Conservation (phyloP, 345 rosid species). For the Excoecaria agallocha region DNA sequence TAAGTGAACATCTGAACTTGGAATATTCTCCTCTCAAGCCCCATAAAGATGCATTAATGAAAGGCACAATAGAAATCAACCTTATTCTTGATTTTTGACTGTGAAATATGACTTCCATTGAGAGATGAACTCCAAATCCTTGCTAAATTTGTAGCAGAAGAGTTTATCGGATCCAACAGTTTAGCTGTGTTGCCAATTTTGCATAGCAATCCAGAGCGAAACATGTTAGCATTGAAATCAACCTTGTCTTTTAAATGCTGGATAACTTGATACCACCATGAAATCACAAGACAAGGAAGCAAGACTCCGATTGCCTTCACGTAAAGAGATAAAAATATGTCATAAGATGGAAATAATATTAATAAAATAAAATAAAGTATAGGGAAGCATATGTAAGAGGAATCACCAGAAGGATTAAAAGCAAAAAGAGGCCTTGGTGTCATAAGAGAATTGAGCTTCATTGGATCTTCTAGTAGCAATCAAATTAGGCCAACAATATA, state of each 20-base stretch:
- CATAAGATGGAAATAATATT: no score
- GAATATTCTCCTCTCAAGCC: neutral
- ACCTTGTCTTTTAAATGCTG: slow-evolving; percentile 18
- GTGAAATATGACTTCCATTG: slow-evolving; percentile 21
- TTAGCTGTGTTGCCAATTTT: slow-evolving; percentile 27
- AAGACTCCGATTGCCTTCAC: slow-evolving; percentile 35
- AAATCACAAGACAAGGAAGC: slow-evolving; percentile 25
- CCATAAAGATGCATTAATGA: neutral
- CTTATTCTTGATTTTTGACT: slow-evolving; percentile 23
- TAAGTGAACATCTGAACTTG: neutral
- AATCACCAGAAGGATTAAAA: slow-evolving; percentile 30
- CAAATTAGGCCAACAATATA: neutral
- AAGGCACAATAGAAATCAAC: slow-evolving; percentile 14
- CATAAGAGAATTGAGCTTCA: slow-evolving; percentile 28
- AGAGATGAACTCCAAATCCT: slow-evolving; percentile 25
- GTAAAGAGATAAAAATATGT: neutral
- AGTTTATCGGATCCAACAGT: slow-evolving; percentile 24
- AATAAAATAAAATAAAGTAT: neutral
- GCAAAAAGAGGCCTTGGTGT: slow-evolving; percentile 23
- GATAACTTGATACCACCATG: slow-evolving; percentile 31
- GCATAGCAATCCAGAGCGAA: slow-evolving; percentile 23
- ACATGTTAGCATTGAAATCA: neutral
- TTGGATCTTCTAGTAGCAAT: slow-evolving; percentile 9
- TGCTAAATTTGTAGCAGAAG: slow-evolving; percentile 34
- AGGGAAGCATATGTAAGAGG: neutral